These are phyloP conservation scores for Candida maris DNA, from an alignment of 805 yeast species.

Conservation along the genomic window DNA sequence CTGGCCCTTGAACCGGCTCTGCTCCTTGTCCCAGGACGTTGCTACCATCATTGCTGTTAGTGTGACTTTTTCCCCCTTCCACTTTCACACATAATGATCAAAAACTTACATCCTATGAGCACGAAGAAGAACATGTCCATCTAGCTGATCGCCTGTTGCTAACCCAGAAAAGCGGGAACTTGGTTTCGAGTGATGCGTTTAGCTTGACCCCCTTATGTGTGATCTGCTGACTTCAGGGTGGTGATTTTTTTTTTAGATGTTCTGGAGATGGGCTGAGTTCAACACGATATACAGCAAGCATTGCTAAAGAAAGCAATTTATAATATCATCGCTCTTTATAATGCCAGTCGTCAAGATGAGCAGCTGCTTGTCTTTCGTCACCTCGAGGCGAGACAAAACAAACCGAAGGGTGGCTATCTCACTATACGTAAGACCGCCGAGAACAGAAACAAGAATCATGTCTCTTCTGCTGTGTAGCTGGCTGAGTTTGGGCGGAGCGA, in stretches of 20 bases:
- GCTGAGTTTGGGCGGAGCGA: conserved; percentile 22
- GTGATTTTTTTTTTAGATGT: too few species aligned
- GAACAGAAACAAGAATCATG: conserved; percentile 46
- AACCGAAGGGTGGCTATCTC: conserved; percentile 72
- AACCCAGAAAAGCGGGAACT: too few species aligned
- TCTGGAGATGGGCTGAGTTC: too few species aligned
- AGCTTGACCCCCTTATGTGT: too few species aligned
- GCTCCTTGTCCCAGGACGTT: conserved; percentile 9
- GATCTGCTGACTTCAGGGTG: too few species aligned
- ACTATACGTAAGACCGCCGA: conserved; percentile 86
- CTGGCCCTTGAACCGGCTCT: conserved; percentile 10
- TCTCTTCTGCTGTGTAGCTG: conserved; percentile 22
- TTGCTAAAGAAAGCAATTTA: conserved; percentile 26
- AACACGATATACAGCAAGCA: too few species aligned
- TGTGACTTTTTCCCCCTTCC: neutral
- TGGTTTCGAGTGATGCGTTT: too few species aligned
- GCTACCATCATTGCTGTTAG: conserved; percentile 2
- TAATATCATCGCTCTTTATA: conserved; percentile 34
- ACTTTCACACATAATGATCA: neutral
- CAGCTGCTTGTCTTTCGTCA: conserved; percentile 33
- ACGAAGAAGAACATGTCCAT: conserved; percentile 20
- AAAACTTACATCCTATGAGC: conserved; percentile 20
- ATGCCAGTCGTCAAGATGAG: conserved; percentile 44
- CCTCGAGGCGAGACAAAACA: conserved; percentile 45
- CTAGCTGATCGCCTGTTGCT: too few species aligned